Conservation (phyloP, 371 early-diverging fungal species). For the Saksenaea vasiformis region DNA sequence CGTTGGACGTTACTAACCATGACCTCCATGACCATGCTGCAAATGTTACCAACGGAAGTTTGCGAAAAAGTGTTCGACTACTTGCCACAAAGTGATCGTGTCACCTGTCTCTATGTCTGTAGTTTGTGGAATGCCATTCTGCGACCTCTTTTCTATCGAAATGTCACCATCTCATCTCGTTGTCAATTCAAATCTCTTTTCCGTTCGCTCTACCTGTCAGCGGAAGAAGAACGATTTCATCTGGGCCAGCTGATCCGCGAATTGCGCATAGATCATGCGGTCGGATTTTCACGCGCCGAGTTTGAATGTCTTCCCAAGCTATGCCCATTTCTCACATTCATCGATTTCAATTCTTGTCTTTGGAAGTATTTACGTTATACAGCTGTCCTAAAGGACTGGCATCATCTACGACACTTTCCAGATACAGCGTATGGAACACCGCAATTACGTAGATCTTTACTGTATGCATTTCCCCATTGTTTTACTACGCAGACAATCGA, state of each 20-base stretch:
- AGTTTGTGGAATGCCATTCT: neutral
- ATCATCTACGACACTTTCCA: neutral
- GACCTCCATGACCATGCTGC: neutral
- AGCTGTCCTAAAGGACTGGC: neutral
- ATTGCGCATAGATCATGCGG: neutral
- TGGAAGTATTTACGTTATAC: neutral
- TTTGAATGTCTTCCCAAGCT: conserved; percentile 2
- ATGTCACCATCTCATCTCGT: neutral
- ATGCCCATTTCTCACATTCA: neutral
- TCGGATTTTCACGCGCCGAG: neutral
- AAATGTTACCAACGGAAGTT: neutral
- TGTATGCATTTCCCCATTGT: neutral
- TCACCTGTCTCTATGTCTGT: neutral
- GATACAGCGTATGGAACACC: neutral
- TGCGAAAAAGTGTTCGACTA: neutral
- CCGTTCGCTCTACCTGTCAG: neutral
- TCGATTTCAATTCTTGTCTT: neutral
- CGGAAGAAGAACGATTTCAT: neutral
- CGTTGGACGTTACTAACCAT: neutral
- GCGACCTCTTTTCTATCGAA: neutral
- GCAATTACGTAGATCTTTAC: neutral
- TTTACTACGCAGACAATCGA: neutral
- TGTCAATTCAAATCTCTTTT: neutral
- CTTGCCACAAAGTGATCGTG: neutral
- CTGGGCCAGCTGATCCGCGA: neutral